Conservation (phyloP, 306 rosid species). For the Cicer cuneatum region DNA sequence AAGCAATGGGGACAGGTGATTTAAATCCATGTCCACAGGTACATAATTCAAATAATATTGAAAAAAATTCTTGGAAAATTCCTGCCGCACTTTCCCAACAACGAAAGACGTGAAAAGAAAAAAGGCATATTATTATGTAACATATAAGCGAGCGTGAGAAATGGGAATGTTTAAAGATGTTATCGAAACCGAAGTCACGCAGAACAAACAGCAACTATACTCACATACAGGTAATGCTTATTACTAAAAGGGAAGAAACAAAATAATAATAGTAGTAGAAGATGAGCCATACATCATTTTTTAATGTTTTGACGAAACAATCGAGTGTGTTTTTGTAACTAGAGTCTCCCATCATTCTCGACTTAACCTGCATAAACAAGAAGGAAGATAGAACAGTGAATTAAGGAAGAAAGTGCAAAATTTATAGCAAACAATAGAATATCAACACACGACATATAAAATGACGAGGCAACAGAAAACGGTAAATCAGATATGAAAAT, state of each 20-base stretch:
- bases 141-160: neutral
- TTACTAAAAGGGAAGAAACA: neutral
- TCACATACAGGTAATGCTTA: neutral
- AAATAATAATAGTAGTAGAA: conserved; percentile 15
- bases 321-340: conserved; percentile 88
- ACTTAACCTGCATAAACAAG: conserved; percentile 78
- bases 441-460: neutral
- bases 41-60: too few relatives aligned
- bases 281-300: conserved; percentile 72
- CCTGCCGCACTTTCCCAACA: too few relatives aligned
- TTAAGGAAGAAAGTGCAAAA: conserved; percentile 20
- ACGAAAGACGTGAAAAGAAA: too few relatives aligned
- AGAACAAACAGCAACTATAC: too few relatives aligned
- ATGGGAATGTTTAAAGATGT: conserved; percentile 5
- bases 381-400: conserved; percentile 35
- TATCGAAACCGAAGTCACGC: conserved; percentile 23
- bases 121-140: too few relatives aligned
- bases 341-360: conserved; percentile 98
- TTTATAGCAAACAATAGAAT: neutral
- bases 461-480: neutral
- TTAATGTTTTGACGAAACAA: conserved; percentile 87
- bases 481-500: neutral
- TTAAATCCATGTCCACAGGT: too few relatives aligned
- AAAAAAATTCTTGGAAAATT: too few relatives aligned
- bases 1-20: neutral